These are phyloP conservation scores for Dipodascus geniculatus DNA, from an alignment of 805 yeast species.

Conservation along the genomic window DNA sequence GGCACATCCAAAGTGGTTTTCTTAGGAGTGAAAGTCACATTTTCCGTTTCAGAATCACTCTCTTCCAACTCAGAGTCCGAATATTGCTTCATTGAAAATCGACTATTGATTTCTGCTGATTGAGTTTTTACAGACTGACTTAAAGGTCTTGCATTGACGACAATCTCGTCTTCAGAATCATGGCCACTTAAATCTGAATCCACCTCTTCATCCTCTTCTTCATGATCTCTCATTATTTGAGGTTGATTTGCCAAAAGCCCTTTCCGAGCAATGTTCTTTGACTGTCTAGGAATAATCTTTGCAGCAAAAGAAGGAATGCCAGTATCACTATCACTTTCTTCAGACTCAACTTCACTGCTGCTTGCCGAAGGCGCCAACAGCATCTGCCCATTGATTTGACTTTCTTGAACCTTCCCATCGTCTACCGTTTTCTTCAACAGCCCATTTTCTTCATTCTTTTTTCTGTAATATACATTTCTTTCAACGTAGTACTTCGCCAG, in stretches of 20 bases:
- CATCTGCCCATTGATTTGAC: background rate
- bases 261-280: conserved; percentile 6
- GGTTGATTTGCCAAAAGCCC: background rate
- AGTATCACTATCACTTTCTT: background rate
- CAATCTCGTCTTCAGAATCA: conserved; percentile 6
- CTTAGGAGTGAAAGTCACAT: background rate
- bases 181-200: background rate
- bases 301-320: background rate
- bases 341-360: background rate
- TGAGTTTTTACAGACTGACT: background rate
- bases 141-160: background rate
- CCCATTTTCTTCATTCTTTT: conserved; percentile 21
- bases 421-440: background rate
- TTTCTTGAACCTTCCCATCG: background rate
- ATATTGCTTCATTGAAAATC: background rate
- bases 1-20: background rate
- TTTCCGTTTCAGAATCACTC: background rate
- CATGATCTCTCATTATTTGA: background rate
- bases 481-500: conserved; percentile 34
- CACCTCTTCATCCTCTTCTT: background rate
- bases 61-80: background rate
- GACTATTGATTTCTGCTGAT: background rate
- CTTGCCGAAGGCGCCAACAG: background rate
- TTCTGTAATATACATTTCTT: conserved; percentile 37
- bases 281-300: background rate